phyloP scores from a whole-genome alignment of 148 eudicot genomes.

The Rheum nobile region DNA sequence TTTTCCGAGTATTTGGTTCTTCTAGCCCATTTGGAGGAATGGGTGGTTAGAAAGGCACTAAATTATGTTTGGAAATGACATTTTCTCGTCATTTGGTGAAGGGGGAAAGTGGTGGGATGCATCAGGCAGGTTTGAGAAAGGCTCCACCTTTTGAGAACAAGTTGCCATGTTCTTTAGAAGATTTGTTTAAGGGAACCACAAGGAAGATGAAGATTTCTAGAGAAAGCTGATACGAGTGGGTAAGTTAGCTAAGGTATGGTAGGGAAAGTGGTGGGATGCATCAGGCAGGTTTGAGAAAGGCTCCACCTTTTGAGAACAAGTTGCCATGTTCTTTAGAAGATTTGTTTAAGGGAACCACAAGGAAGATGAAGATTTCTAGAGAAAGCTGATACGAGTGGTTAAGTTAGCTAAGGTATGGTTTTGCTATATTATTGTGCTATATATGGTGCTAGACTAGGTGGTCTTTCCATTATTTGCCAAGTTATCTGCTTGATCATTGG shows the following conservation, averaged over 20 bases:
- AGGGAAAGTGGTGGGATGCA: conserved; percentile 19
- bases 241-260: conserved; percentile 12
- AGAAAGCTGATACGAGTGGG: conserved; percentile 29
- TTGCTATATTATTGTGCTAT: too few species aligned
- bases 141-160: conserved; percentile 27
- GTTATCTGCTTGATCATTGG: not conserved
- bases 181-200: conserved; percentile 34
- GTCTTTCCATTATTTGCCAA: too few species aligned
- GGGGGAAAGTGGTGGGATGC: conserved; percentile 22
- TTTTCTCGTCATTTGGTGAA: conserved; percentile 17
- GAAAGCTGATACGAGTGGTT: conserved; percentile 30
- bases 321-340: conserved; percentile 39
- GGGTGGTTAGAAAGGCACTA: not conserved
- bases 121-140: too few species aligned
- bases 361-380: conserved; percentile 46
- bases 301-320: conserved; percentile 24
- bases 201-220: conserved; percentile 48
- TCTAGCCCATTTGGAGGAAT: conserved; percentile 26
- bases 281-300: conserved; percentile 14
- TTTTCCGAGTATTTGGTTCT: conserved; percentile 37
- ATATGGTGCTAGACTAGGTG: too few species aligned
- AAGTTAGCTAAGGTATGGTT: conserved; percentile 9
- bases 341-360: conserved; percentile 34
- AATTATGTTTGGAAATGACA: conserved; percentile 3
- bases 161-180: conserved; percentile 35